Evolutionary conservation across 768 basidiomycete genomes (phyloP), one percentile per base, ranked within the genome.

Genomic region (Tubosaeta sp.): DNA sequence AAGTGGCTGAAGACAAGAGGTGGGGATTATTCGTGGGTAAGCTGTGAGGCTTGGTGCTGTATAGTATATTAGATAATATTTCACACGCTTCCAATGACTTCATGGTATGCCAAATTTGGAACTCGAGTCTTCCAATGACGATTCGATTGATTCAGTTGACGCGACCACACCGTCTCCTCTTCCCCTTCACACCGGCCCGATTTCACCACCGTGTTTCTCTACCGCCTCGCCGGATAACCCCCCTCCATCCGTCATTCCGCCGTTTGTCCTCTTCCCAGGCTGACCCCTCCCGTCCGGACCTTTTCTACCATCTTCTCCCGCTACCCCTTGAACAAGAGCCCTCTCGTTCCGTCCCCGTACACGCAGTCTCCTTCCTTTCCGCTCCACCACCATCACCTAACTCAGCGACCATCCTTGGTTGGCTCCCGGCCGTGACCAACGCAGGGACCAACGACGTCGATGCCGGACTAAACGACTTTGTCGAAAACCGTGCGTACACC

Each of bases 391-490:
- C 73, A 2, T 63, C 65, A 1, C 57, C 71, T 3, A 72, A 76
- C 19, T 83, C 84, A 8, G 65, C 71, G 26, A 75, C 79, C 6
- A 67, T 90, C 10, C 70, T 90, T 19, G 88, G 88, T 4, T 88
- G 84, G 84, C 67, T 91, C 7, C 86, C 86, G 13, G 86, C 84
- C 7, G 48, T 66, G 10, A 63, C 65, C 26, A 57, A 60, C 1
- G 58, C 53, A 5, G 64, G 54, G 3, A 62, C 63, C 19, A 66
- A 69, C 29, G 68, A 65, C 34, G 65, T 60, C 17, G 76, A 78
- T 19, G 79, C 79, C 2, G 81, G 82, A 5, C 64, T 90, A 56
- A 80, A 83, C 50, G 88, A 90, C 64, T 91, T 91, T 58, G 68
- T 71, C 48, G 82, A 83, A 59, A 92, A 91, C 62, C 59, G 90